Evolutionary conservation across 1,284 basidiomycete species (phyloP).

Genomic region (Apiotrichum veenhuisii): DNA sequence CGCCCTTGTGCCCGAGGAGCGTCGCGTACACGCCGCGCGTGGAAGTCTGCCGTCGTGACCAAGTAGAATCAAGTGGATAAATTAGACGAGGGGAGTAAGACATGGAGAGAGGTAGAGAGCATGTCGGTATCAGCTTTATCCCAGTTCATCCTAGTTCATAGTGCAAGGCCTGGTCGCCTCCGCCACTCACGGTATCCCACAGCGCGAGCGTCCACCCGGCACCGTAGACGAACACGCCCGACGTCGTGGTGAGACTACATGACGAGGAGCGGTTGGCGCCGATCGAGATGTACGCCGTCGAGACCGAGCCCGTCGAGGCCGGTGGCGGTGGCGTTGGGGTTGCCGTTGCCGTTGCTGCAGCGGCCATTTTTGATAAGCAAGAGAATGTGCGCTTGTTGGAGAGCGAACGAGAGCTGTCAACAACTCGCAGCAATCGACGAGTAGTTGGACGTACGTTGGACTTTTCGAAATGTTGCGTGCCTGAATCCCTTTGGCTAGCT

Average conservation of each 20-base stretch:
- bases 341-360: not conserved
- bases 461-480: too few relatives aligned
- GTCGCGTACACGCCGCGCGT: constrained; percentile 61
- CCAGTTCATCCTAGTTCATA: not conserved
- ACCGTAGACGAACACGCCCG: constrained; percentile 69
- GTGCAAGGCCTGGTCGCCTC: too few relatives aligned
- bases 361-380: not conserved
- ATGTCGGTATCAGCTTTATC: not conserved
- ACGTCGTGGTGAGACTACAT: constrained; percentile 55
- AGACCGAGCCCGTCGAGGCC: not conserved
- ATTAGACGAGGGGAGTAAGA: not conserved
- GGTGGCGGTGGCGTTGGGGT: too few relatives aligned
- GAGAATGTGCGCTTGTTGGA: too few relatives aligned
- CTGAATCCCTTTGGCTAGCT: too few relatives aligned
- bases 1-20: constrained; percentile 66
- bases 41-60: too few relatives aligned
- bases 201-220: constrained; percentile 70
- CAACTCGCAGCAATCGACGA: too few relatives aligned
- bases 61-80: too few relatives aligned
- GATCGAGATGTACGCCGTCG: constrained; percentile 65
- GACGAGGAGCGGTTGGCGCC: constrained; percentile 72
- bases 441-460: too few relatives aligned
- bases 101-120: too few relatives aligned
- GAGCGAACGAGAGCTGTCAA: too few relatives aligned
- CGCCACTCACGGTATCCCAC: constrained; percentile 64